Conservation (phyloP, 768 basidiomycete species). For the Podaxis sp. region DNA sequence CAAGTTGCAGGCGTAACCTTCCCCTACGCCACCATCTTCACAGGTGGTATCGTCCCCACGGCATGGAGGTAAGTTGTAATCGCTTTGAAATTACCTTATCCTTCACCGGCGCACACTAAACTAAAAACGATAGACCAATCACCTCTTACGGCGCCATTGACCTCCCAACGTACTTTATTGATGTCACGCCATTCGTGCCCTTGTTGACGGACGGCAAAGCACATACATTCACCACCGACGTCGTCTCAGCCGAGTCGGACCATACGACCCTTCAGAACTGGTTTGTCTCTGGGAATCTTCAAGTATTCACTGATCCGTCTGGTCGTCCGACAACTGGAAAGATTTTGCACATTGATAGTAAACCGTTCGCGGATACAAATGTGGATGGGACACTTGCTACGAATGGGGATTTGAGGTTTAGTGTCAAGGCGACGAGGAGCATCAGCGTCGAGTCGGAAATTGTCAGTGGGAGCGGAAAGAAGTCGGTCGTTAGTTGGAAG, state of each 20-base stretch:
- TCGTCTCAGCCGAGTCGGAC: slow-evolving; percentile 65
- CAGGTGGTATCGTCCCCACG: slow-evolving; percentile 69
- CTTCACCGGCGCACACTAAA: background rate
- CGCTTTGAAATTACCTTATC: background rate
- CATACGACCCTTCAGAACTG: slow-evolving; percentile 73
- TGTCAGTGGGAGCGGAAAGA: slow-evolving; percentile 57
- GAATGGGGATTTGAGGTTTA: slow-evolving; percentile 57
- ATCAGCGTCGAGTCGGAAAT: slow-evolving; percentile 64
- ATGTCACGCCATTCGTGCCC: slow-evolving; percentile 77
- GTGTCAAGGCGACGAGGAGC: slow-evolving; percentile 56
- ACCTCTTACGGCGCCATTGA: slow-evolving; percentile 76
- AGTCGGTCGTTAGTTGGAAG: slow-evolving; percentile 55
- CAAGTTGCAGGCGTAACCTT: slow-evolving; percentile 47
- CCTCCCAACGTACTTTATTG: slow-evolving; percentile 75
- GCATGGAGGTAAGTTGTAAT: slow-evolving; percentile 57
- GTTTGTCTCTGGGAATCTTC: slow-evolving; percentile 73
- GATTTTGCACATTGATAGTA: slow-evolving; percentile 57
- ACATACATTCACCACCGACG: slow-evolving; percentile 73
- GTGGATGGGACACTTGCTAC: slow-evolving; percentile 41
- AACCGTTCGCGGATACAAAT: slow-evolving; percentile 54
- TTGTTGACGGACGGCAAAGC: slow-evolving; percentile 64
- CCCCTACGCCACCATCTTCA: slow-evolving; percentile 66
- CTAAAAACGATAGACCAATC: slow-evolving; percentile 50
- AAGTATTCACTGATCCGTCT: slow-evolving; percentile 68
- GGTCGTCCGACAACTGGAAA: slow-evolving; percentile 62